Evolutionary conservation across 495 filamentous ascomycete genomes (phyloP), one percentile per base, ranked within the genome.

Genomic region (Hypoxylon perforatum): DNA sequence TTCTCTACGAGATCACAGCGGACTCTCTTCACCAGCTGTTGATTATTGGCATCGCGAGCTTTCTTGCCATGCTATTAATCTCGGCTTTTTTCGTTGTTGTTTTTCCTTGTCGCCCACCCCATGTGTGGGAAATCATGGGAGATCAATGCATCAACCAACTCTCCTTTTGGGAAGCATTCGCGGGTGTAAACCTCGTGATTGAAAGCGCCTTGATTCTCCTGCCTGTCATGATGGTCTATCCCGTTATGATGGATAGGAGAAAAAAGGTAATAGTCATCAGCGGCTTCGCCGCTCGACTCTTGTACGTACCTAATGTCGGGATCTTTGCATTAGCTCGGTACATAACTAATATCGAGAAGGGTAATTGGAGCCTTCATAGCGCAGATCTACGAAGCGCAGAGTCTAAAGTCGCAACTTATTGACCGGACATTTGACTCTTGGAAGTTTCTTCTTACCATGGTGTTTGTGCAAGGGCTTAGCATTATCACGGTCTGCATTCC

Each of bases 401-500:
- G 12, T 14, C 15, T 39, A 14, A 39, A 39, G 36, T 39, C 36
- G 11, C 36, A 39, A 8, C 5, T 35, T 35, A 8, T 14, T 39
- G 36, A 39, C 15, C 36, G 12, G 4, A 39, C 36, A 12, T 39
- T 39, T 39, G 15, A 57, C 21, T 4, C 39, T 18, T 57, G 53
- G 53, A 45, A 45, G 12, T 57, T 44, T 12, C 7, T 30, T 1
- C 6, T 33, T n/a, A 33, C 47, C 11, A 51, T 17, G 22, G 47
- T 51, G 22, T 23, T 51, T 28, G 47, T 51, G 47, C 47, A 51
- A 23, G 47, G 47, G 9, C 47, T 51, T 23, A 51, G 47, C 47
- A 51, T 51, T 8, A 51, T 51, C 47, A 51, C 47, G 8, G 47
- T 30, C 47, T 51, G 47, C 12, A 51, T 51, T 23, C 47, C 47